Conservation (phyloP, 441 rosid species). For the Lepidium campestre region DNA sequence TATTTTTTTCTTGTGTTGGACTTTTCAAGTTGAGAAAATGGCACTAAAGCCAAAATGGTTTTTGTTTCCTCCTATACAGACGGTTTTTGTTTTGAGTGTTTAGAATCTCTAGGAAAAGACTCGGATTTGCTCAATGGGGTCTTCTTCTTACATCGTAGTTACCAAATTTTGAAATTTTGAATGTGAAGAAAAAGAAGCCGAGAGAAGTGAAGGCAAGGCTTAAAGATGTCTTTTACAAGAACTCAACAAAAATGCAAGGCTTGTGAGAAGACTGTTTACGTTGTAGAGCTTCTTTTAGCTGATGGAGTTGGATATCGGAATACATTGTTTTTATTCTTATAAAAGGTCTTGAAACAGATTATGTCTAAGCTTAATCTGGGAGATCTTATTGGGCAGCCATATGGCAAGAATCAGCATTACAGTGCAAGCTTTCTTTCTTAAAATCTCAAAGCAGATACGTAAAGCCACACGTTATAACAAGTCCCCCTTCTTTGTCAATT, state of each 20-base stretch:
- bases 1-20: too few relatives aligned
- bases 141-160: neutral
- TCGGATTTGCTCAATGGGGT: neutral
- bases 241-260: conserved; percentile 94
- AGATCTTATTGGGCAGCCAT: conserved; percentile 71
- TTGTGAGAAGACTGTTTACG: conserved; percentile 93
- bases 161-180: neutral
- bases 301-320: conserved; percentile 81
- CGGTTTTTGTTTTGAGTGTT: neutral
- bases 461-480: neutral
- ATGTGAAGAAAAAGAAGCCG: neutral
- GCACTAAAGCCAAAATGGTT: too few relatives aligned
- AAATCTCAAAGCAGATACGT: neutral
- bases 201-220: conserved; percentile 3
- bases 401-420: conserved; percentile 72
- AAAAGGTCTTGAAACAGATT: conserved; percentile 36
- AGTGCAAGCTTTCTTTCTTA: conserved; percentile 40
- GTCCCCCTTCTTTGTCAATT: conserved; percentile 36
- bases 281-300: conserved; percentile 81
- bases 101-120: neutral
- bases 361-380: conserved; percentile 56
- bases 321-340: conserved; percentile 5
- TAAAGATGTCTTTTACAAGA: conserved; percentile 71
- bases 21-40: too few relatives aligned
- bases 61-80: too few relatives aligned